Percentiles rank a stretch among this genome's conserved stretches.
Conservation (phyloP, 129 eudicot genomes). For the Tagetes patula region DNA sequence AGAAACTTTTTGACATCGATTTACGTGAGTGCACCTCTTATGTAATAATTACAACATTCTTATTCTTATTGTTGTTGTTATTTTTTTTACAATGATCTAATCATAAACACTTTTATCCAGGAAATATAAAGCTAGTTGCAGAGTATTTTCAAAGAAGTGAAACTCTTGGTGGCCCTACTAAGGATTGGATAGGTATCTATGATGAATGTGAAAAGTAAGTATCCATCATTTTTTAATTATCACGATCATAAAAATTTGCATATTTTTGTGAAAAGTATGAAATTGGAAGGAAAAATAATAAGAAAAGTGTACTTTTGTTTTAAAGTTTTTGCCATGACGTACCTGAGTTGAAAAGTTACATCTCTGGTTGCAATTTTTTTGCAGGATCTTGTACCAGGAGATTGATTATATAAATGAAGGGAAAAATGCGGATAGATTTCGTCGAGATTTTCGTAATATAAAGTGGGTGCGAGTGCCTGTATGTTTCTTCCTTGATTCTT, state of each 20-base stretch:
- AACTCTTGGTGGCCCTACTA: slow-evolving; percentile 84
- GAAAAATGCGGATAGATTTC: slow-evolving; percentile 96
- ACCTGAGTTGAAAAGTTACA: slow-evolving; percentile 8
- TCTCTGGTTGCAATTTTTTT: slow-evolving; percentile 14
- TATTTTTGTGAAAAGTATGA: background rate
- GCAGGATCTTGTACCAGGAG: slow-evolving; percentile 93
- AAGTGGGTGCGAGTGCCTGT: slow-evolving; percentile 99
- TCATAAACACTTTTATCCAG: slow-evolving; percentile 42
- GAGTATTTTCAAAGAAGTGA: slow-evolving; percentile 94
- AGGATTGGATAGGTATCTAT: slow-evolving; percentile 95
- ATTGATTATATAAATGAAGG: slow-evolving; percentile 97
- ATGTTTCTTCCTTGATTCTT: slow-evolving; percentile 46
- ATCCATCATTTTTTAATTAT: slow-evolving; percentile 14
- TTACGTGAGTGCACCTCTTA: slow-evolving; percentile 50
- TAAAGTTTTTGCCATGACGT: background rate
- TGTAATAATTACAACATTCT: background rate
- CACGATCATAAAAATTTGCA: slow-evolving; percentile 16
- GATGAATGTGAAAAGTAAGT: slow-evolving; percentile 95
- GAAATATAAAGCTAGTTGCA: slow-evolving; percentile 72
- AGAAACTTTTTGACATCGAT: slow-evolving; percentile 97
- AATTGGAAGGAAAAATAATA: slow-evolving; percentile 6
- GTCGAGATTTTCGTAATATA: slow-evolving; percentile 92
- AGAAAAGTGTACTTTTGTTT: background rate
- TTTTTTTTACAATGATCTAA: slow-evolving; percentile 13
- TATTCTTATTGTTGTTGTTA: background rate